Conservation (phyloP, 352 stramenopile genomes). For the Phytophthora nicotianae region DNA sequence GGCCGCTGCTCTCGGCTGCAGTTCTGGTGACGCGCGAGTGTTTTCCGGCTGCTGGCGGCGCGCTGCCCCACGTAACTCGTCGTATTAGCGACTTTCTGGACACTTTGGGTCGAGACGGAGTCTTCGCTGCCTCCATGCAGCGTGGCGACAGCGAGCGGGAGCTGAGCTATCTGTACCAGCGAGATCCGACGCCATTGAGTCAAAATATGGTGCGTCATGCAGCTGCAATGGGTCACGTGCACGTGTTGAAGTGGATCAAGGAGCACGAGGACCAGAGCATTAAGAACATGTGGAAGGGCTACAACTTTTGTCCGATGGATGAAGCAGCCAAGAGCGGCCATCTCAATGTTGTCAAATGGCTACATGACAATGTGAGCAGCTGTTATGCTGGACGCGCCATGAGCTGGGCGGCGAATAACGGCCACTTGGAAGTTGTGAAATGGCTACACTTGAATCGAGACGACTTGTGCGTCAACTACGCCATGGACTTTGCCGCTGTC, state of each 20-base stretch:
- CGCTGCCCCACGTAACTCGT: conserved; percentile 24
- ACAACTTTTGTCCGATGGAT: conserved; percentile 38
- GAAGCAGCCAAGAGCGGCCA: conserved; percentile 21
- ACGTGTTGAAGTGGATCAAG: conserved; percentile 34
- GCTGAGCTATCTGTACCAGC: conserved; percentile 21
- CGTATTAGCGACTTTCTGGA: conserved; percentile 26
- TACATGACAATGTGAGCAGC: conserved; percentile 20
- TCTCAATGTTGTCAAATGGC: conserved; percentile 21
- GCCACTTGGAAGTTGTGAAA: conserved; percentile 25
- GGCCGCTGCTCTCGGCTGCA: conserved; percentile 19
- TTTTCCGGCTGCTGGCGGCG: conserved; percentile 10
- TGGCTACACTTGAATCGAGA: conserved; percentile 16
- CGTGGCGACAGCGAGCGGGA: conserved; percentile 18
- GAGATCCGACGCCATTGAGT: conserved; percentile 20
- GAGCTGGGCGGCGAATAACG: conserved; percentile 26
- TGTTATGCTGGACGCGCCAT: conserved; percentile 22
- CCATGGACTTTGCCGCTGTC: conserved; percentile 27
- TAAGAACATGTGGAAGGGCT: conserved; percentile 23
- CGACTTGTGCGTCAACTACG: conserved; percentile 24
- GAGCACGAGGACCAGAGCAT: conserved; percentile 7
- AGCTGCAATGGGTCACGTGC: conserved; percentile 14
- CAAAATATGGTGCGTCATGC: conserved; percentile 25
- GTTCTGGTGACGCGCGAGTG: conserved; percentile 25
- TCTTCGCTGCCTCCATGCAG: conserved; percentile 17
- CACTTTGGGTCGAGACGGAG: conserved; percentile 10